A percentile compares a stretch with the other conserved stretches of the same genome.
phyloP scores from a whole-genome alignment of 73 alveolate species.

The Uronychia binucleata region DNA sequence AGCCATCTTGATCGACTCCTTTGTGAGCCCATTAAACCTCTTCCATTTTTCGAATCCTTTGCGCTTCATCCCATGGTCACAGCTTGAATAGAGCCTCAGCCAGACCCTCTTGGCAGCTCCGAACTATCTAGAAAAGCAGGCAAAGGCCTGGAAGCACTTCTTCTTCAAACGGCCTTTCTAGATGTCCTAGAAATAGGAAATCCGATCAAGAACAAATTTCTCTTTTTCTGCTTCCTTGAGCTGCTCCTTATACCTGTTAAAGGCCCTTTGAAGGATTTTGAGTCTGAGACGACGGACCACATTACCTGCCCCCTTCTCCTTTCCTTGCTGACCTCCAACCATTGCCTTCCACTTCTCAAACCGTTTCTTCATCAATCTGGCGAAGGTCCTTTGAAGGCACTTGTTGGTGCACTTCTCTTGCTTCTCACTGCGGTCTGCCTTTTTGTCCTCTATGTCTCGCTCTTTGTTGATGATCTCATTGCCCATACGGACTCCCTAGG shows the following conservation, averaged over 20 bases:
- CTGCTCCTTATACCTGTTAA: background rate
- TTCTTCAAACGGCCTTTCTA: background rate
- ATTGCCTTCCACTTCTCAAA: background rate
- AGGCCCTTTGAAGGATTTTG: background rate
- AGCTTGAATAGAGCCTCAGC: background rate
- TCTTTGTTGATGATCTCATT: background rate
- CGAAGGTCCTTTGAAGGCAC: background rate
- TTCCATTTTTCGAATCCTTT: slow-evolving; percentile 3
- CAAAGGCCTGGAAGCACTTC: background rate
- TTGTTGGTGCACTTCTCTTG: background rate
- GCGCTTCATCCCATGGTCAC: background rate
- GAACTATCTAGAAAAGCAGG: background rate
- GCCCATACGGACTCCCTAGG: background rate
- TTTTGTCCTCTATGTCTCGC: background rate
- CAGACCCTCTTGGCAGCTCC: background rate
- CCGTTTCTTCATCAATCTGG: slow-evolving; percentile 5
- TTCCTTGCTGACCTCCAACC: background rate
- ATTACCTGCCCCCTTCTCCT: slow-evolving; percentile 1
- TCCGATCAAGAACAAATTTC: background rate
- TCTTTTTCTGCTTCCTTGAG: background rate
- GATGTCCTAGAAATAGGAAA: background rate
- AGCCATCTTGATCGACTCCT: background rate
- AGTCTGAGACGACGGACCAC: background rate
- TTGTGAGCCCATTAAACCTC: background rate
- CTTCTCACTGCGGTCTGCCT: background rate